Evolutionary conservation across 192 early-diverging fungal species (phyloP), one percentile per base, ranked within the genome.

Genomic region (Rhizoclosmatium sp.): DNA sequence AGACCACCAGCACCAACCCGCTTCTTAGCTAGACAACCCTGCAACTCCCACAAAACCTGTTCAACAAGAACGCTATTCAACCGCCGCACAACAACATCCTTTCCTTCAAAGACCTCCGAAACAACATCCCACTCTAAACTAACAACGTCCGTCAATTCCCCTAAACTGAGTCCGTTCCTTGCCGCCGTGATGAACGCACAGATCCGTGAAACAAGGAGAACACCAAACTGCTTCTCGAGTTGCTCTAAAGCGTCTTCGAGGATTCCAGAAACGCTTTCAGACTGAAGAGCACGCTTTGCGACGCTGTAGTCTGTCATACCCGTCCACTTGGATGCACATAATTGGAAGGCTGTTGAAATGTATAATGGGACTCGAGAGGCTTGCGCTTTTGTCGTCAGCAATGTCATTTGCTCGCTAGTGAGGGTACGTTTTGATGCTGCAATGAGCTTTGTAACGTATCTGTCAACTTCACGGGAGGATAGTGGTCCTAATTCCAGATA

Each of bases 81-180:
- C 39, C 81, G 42, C 42, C 51, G 49, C 23, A 82, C 47, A 59
- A 76, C 44, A 48, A 71, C 60, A 9, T 21, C 60, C 51, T 16
- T 7, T 54, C 16, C 51, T 54, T 54, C 51, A 54, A 54, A 31
- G 5, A 54, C 70, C 59, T 60, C 19, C 44, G 75, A 44, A 81
- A 3, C 21, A 51, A 82, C 81, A 12, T 78, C 81, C 62, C 40
- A 51, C n/a, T 82, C 81, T 16, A 49, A 78, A 19, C 41, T 48
- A 2, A 82, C 16, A 7, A 82, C 71, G 51, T 82, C 81, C n/a
- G 68, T 77, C 69, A 82, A 54, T 48, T 82, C 81, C 4, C 51
- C 58, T 16, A 21, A 23, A 48, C 76, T 79, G 12, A 82, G 45
- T 19, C 81, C 81, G 21, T 65, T 60, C 47, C 72, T 69, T 4